phyloP scores from a whole-genome alignment of 805 yeast genomes.

The Tetrapisispora phaffii region DNA sequence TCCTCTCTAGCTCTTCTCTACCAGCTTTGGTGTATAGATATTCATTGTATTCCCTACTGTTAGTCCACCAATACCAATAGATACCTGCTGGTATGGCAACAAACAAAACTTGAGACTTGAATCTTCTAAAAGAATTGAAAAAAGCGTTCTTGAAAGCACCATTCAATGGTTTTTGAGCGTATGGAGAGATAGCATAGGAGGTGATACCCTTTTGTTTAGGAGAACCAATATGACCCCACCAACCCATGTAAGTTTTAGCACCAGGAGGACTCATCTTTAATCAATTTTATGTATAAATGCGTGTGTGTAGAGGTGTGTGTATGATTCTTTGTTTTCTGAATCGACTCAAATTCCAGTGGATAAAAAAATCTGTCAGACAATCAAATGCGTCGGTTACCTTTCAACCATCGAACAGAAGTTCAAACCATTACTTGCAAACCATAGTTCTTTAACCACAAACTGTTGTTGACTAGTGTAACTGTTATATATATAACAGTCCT shows the following conservation, averaged over 20 bases:
- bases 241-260: constrained; percentile 79
- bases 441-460: too few relatives aligned
- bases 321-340: too few relatives aligned
- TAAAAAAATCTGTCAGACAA: too few relatives aligned
- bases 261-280: constrained; percentile 57
- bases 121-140: constrained; percentile 92
- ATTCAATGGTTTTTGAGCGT: constrained; percentile 84
- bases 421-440: too few relatives aligned
- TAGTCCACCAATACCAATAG: constrained; percentile 80
- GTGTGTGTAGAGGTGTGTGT: neutral
- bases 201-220: constrained; percentile 81
- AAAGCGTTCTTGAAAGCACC: constrained; percentile 77
- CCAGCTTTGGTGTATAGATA: constrained; percentile 96
- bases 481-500: too few relatives aligned
- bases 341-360: too few relatives aligned
- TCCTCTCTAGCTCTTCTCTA: constrained; percentile 80
- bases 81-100: constrained; percentile 67
- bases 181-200: constrained; percentile 85
- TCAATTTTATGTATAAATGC: neutral
- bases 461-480: too few relatives aligned
- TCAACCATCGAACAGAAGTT: too few relatives aligned
- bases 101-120: constrained; percentile 72
- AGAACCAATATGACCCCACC: constrained; percentile 93
- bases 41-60: constrained; percentile 83
- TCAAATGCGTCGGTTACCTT: too few relatives aligned